phyloP scores from a whole-genome alignment of 768 basidiomycete species.

The Epithele typhae region DNA sequence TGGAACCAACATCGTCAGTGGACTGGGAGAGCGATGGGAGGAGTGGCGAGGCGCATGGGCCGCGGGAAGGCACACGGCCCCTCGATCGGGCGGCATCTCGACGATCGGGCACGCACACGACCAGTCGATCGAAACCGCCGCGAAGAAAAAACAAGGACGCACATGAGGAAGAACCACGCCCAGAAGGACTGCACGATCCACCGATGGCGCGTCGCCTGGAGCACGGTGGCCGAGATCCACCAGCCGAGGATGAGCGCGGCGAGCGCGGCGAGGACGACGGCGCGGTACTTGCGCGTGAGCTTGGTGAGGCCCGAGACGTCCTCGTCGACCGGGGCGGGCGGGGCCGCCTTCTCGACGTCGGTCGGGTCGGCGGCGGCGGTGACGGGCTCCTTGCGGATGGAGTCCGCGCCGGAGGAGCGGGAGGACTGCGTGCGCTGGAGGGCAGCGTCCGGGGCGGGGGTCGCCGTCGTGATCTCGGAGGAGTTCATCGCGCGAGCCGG shows the following conservation, averaged over 20 bases:
- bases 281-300: constrained; percentile 19
- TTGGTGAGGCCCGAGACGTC: constrained; percentile 11
- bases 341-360: constrained; percentile 15
- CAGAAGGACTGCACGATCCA: constrained; percentile 83
- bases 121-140: too few species aligned
- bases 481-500: neutral
- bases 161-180: constrained; percentile 81
- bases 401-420: constrained; percentile 16
- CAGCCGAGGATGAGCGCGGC: constrained; percentile 70
- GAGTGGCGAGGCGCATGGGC: too few species aligned
- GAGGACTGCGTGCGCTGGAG: constrained; percentile 23
- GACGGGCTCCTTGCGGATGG: constrained; percentile 25
- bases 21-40: neutral
- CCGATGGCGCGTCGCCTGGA: constrained; percentile 66
- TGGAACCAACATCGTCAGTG: constrained; percentile 9
- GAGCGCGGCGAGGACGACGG: constrained; percentile 41
- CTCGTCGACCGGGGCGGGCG: constrained; percentile 9
- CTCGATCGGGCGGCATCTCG: too few species aligned
- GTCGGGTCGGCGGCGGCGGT: constrained; percentile 14
- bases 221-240: constrained; percentile 78
- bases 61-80: too few species aligned
- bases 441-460: neutral
- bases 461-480: neutral
- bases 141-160: constrained; percentile 21
- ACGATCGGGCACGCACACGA: too few species aligned